Base-by-base conservation (phyloP, 192 early-diverging fungal genomes). In the Coemansia sp. region DNA sequence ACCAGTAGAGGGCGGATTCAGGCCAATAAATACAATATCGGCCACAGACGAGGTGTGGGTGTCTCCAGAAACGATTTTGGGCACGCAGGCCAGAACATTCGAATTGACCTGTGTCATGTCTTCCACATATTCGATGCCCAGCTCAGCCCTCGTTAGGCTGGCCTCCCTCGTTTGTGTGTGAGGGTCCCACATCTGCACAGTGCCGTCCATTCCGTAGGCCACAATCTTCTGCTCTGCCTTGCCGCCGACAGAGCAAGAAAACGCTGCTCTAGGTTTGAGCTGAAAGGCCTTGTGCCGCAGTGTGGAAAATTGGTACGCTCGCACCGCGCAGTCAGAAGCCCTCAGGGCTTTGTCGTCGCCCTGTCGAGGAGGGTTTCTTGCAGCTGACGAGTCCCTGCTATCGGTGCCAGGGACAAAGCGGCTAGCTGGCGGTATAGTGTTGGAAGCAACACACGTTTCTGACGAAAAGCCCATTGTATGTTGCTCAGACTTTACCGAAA, bases 181-280 rank as follows among this genome's bases (percentile, higher is more conserved):
- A 14, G 76, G 76, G 25, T 72, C 45, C 76, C 76, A 77, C 28
- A 77, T 48, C 63, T 72, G 69, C 33, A 77, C 66, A 11, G 76
- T 25, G 12, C 70, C 66, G 35, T 77, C 76, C 59, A 77, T 48
- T 26, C 70, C 70, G 31, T 77, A 72, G 13, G 76, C 70, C 2
- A 72, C 69, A 2, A 66, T 38, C 18, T 52, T 57, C 14, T 64
- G 62, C 14, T 61, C 38, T 16, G 57, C 16, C 33, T 41, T 39
- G 6, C 63, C 62, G 14, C 68, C 59, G 45, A 77, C 33, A 20
- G 55, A 37, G 60, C 76, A 77, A 11, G 50, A 18, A 14, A 68
- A 65, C 13, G 66, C 76, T 21, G 66, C 76, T 6, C 76, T 62
- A 1, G 76, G 76, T 42, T 77, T 77, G 6, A 64, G 66, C 45